These are phyloP conservation scores for Russula dissimulans DNA, from an alignment of 768 basidiomycete species.

Conservation along the genomic window DNA sequence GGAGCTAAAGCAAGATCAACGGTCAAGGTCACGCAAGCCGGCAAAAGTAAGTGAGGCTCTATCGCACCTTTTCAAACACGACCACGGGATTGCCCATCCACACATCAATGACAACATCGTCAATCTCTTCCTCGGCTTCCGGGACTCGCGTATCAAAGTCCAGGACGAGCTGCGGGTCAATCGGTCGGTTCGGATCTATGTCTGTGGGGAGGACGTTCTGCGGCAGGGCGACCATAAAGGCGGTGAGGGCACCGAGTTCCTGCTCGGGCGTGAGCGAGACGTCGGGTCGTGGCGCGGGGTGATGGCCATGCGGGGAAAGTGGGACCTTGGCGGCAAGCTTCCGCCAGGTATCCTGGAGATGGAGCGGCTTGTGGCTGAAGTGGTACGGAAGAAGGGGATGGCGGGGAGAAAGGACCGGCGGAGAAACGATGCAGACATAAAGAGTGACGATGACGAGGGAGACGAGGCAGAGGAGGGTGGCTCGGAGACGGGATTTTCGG, in stretches of 20 bases:
- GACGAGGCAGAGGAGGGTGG: conserved; percentile 16
- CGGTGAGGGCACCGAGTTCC: conserved; percentile 67
- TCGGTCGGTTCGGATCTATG: conserved; percentile 52
- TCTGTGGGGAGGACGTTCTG: conserved; percentile 64
- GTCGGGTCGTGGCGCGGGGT: conserved; percentile 27
- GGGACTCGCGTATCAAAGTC: conserved; percentile 72
- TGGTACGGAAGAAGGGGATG: neutral
- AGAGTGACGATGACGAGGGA: conserved; percentile 10
- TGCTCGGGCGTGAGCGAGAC: conserved; percentile 42
- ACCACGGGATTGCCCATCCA: conserved; percentile 71
- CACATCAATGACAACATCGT: conserved; percentile 49
- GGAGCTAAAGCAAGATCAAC: conserved; percentile 32
- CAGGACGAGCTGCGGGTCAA: conserved; percentile 74
- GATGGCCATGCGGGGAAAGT: conserved; percentile 5
- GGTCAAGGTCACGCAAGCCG: too few relatives aligned
- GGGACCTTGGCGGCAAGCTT: conserved; percentile 2
- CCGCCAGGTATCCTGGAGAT: conserved; percentile 9
- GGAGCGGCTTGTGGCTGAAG: neutral
- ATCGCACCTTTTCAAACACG: conserved; percentile 57
- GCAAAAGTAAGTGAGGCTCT: too few relatives aligned
- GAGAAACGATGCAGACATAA: conserved; percentile 16
- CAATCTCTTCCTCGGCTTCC: conserved; percentile 51
- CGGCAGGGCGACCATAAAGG: conserved; percentile 63
- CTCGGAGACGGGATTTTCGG: conserved; percentile 13
- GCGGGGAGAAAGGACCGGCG: conserved; percentile 1